Conservation (phyloP, 495 filamentous ascomycete genomes). For the Hyaloscypha bicolor region DNA sequence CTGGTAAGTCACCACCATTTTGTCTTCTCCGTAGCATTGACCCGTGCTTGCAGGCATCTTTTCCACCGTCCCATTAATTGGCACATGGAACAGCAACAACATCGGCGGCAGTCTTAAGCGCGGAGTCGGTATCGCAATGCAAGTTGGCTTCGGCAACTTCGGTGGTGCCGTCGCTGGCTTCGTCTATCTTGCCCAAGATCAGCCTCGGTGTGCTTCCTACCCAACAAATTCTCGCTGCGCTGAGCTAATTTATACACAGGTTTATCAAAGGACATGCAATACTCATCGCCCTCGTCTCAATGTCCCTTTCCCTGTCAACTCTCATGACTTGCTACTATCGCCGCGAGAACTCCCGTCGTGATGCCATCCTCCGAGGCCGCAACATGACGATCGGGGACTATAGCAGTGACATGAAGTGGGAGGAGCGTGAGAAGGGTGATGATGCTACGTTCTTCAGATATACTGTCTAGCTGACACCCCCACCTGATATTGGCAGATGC, state of each 20-base stretch:
- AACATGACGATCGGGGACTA: conserved; percentile 2
- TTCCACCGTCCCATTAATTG: conserved; percentile 69
- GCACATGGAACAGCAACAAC: conserved; percentile 83
- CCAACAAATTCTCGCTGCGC: background rate
- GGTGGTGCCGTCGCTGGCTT: conserved; percentile 71
- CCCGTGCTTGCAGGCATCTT: conserved; percentile 65
- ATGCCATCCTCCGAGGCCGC: background rate
- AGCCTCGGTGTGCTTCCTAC: conserved; percentile 52
- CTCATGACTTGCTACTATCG: conserved; percentile 24
- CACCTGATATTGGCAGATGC: too few species aligned
- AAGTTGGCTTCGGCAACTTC: conserved; percentile 77
- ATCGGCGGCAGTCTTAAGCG: conserved; percentile 79
- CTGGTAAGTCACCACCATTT: conserved; percentile 68
- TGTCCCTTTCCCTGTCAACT: conserved; percentile 18
- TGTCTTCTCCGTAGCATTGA: conserved; percentile 46
- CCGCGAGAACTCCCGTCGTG: conserved; percentile 20
- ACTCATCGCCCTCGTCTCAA: conserved; percentile 33
- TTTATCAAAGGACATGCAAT: conserved; percentile 24
- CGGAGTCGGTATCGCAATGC: conserved; percentile 76
- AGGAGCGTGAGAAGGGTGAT: conserved; percentile 24
- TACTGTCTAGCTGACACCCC: background rate
- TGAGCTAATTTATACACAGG: conserved; percentile 1
- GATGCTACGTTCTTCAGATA: conserved; percentile 7
- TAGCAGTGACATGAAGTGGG: conserved; percentile 20
- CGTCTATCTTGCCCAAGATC: conserved; percentile 59